Base-by-base conservation (phyloP, 2,329 filamentous ascomycete species). In the Neoascochyta sp. region DNA sequence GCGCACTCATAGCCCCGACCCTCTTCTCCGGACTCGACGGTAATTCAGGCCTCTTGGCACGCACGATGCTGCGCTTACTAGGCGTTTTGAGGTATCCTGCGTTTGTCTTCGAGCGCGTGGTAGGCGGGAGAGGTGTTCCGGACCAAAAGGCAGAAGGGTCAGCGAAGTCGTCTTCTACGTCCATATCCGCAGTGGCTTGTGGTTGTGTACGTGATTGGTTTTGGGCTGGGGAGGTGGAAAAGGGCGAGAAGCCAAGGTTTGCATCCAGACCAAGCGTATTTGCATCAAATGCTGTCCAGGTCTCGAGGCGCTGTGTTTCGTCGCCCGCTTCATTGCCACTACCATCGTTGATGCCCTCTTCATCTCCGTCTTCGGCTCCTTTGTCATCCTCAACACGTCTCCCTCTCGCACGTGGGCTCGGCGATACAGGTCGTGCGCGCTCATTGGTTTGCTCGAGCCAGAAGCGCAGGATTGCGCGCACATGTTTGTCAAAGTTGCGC, bases 401-500 rank as follows among this genome's bases (percentile, higher is more conserved):
- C 10, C 39, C 29, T 36, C 34, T 46, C 11, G 32, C 37, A 19
- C 34, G 41, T 7, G 32, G 41, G 7, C 28, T 41, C n/a, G 54
- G 54, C 11, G 53, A 51, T 4, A 34, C 40, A n/a, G 42, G 33
- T 24, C 54, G 36, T 12, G 41, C 21, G 20, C 53, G 34, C 16
- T 60, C 54, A 1, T 51, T 32, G 39, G 70, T 63, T 30, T 67
- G 68, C 10, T 70, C 67, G 9, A 63, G 50, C 76, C 76, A 81
- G 37, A 71, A 68, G 14, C 71, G 64, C 27, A 80, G 57, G 63
- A 79, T 74, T 16, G 68, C 68, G 33, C 71, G 66, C 16, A 70
- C 60, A 50, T 79, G 76, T 39, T 73, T 73, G 32, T 73, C 66
- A 20, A 71, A 64, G 39, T 73, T 76, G 11, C 75, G 63, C 11